Conservation (phyloP, 1,284 basidiomycete genomes). For the Melampsora americana region DNA sequence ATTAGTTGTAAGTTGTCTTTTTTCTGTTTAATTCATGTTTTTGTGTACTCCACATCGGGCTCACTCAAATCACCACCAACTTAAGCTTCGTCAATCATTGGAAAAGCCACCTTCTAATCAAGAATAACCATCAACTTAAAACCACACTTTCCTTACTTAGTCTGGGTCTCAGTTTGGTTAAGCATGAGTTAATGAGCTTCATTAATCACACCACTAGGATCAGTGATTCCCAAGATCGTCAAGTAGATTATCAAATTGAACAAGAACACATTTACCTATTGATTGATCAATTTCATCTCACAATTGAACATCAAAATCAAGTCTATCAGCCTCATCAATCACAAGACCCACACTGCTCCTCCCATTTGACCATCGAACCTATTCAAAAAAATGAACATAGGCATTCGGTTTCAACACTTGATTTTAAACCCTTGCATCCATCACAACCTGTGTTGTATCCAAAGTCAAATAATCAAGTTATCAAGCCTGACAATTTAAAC, state of each 20-base stretch:
- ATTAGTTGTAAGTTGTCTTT: too few relatives aligned
- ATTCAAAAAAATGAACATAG: too few relatives aligned
- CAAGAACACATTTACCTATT: constrained; percentile 31
- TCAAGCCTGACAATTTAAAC: constrained; percentile 10
- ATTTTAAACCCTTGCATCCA: not conserved
- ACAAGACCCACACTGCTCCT: too few relatives aligned
- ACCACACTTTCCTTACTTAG: constrained; percentile 33
- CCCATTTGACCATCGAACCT: too few relatives aligned
- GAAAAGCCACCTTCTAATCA: constrained; percentile 42
- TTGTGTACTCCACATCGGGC: too few relatives aligned
- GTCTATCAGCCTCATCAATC: too few relatives aligned
- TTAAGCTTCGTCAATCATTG: constrained; percentile 19
- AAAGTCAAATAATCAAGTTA: not conserved
- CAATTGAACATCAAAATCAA: not conserved
- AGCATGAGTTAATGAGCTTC: constrained; percentile 8
- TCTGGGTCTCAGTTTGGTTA: constrained; percentile 28
- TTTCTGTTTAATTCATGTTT: too few relatives aligned
- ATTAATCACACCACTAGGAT: constrained; percentile 6
- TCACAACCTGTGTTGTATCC: not conserved
- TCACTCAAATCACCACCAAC: not conserved
- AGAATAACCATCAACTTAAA: constrained; percentile 16
- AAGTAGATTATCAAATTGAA: constrained; percentile 8
- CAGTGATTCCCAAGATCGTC: not conserved
- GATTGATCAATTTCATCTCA: constrained; percentile 19
- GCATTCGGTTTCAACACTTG: too few relatives aligned